phyloP scores from a whole-genome alignment of 2,329 filamentous ascomycete genomes.

The Leptographium wingfieldii region DNA sequence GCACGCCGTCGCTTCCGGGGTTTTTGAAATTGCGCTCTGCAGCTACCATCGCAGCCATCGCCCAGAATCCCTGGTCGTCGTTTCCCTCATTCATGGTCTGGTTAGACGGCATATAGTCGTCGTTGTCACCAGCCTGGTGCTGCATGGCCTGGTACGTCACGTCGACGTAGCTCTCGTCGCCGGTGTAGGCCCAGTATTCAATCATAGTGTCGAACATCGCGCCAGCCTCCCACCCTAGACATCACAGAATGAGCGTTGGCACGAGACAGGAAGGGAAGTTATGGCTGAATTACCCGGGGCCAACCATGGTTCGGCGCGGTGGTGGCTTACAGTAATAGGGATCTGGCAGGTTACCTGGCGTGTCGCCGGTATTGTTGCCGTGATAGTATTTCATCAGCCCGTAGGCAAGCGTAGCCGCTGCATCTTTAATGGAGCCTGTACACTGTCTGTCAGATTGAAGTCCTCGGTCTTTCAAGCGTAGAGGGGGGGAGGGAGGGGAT shows the following conservation, averaged over 20 bases:
- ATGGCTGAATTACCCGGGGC: neutral
- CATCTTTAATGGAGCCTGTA: slow-evolving; percentile 34
- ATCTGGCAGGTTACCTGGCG: slow-evolving; percentile 29
- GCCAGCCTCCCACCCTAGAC: slow-evolving; percentile 57
- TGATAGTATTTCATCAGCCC: slow-evolving; percentile 34
- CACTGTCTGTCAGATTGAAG: neutral
- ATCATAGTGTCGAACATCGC: slow-evolving; percentile 60
- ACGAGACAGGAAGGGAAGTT: neutral
- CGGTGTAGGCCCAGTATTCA: slow-evolving; percentile 57
- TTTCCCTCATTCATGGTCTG: slow-evolving; percentile 54
- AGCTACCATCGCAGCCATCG: slow-evolving; percentile 55
- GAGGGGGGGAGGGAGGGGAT: neutral
- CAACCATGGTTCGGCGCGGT: too few species aligned
- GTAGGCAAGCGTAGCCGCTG: slow-evolving; percentile 34
- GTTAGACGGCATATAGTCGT: slow-evolving; percentile 68
- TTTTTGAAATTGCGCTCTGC: slow-evolving; percentile 57
- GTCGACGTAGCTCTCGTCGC: slow-evolving; percentile 54
- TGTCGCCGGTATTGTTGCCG: slow-evolving; percentile 34
- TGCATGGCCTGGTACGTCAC: slow-evolving; percentile 56
- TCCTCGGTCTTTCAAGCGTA: too few species aligned
- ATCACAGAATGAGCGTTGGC: neutral
- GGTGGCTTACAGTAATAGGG: slow-evolving; percentile 11
- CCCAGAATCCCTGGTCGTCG: slow-evolving; percentile 68
- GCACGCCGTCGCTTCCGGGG: slow-evolving; percentile 41
- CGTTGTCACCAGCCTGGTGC: slow-evolving; percentile 58